Evolutionary conservation across 495 filamentous ascomycete genomes (phyloP).

Genomic region (Tirmania nivea): DNA sequence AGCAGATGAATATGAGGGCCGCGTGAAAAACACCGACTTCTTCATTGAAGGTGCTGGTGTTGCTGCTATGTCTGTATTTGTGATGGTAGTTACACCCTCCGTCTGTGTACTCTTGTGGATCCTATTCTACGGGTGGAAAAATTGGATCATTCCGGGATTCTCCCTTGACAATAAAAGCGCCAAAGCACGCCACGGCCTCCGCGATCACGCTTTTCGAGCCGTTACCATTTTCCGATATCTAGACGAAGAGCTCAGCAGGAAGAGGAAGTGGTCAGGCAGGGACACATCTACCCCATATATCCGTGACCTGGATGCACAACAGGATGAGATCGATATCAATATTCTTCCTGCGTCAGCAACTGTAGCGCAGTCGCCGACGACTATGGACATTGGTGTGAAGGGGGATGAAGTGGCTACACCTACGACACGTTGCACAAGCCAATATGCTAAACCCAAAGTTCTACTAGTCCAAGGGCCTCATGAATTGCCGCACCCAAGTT

Average conservation of each 20-base stretch:
- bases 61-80: background rate
- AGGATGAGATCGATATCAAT: too few relatives aligned
- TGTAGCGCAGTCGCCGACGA: too few relatives aligned
- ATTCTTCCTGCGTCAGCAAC: too few relatives aligned
- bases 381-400: too few relatives aligned
- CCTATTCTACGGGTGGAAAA: background rate
- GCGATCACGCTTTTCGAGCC: background rate
- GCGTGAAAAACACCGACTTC: background rate
- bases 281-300: background rate
- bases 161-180: background rate
- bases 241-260: conserved; percentile 1
- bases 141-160: background rate
- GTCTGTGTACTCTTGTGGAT: background rate
- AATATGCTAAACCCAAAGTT: too few relatives aligned
- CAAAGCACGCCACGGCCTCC: background rate
- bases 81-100: background rate
- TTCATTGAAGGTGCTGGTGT: background rate
- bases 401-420: too few relatives aligned
- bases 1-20: background rate
- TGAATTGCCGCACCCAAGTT: too few relatives aligned
- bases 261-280: background rate
- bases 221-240: background rate
- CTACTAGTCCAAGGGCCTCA: too few relatives aligned
- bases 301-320: background rate
- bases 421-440: too few relatives aligned